These are phyloP conservation scores for Botryotinia convoluta DNA, from an alignment of 2,329 filamentous ascomycete species.

Conservation along the genomic window DNA sequence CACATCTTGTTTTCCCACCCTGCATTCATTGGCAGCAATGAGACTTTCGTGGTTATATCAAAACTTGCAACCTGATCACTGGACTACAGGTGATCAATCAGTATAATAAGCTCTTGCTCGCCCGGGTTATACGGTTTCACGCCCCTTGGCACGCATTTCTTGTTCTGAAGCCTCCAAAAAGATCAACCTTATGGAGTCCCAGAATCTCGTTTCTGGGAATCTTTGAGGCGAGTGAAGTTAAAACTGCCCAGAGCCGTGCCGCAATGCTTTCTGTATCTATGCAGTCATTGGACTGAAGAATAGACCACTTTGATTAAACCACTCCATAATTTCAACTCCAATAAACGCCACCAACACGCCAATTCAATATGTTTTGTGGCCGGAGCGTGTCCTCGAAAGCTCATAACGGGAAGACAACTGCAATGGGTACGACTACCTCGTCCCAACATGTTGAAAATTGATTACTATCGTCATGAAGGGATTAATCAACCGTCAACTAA, in stretches of 20 bases:
- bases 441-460: neutral
- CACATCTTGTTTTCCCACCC: too few species aligned
- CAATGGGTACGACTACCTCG: neutral
- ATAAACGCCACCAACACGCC: neutral
- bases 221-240: neutral
- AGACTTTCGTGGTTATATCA: neutral
- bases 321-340: neutral
- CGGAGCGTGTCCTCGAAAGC: too few species aligned
- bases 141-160: neutral
- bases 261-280: neutral
- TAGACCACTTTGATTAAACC: fast-evolving
- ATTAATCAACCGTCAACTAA: too few species aligned
- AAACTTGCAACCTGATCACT: neutral
- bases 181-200: too few species aligned
- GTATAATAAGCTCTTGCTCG: neutral
- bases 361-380: neutral
- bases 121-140: neutral
- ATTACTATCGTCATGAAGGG: neutral
- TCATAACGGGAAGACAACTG: neutral
- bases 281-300: neutral
- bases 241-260: neutral
- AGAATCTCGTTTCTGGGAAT: neutral
- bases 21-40: neutral
- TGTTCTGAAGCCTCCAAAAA: neutral
- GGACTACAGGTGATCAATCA: too few species aligned